Evolutionary conservation across 768 basidiomycete genomes (phyloP).

Genomic region (Amanita rimosa): DNA sequence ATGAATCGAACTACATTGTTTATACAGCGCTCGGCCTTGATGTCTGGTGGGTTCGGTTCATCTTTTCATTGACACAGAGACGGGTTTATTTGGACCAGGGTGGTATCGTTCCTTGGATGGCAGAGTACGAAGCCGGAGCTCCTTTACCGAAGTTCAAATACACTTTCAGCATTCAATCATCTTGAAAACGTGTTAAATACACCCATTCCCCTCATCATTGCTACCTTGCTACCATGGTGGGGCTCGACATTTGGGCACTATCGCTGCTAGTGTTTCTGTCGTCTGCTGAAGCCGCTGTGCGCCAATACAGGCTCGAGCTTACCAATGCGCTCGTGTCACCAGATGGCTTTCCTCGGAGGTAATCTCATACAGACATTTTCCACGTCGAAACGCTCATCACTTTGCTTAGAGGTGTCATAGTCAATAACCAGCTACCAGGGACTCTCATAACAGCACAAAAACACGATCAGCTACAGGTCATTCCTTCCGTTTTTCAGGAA

Average conservation of each 20-base stretch:
- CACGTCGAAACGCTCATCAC: background rate
- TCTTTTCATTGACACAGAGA: too few relatives aligned
- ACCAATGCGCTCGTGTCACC: background rate
- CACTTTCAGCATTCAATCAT: too few relatives aligned
- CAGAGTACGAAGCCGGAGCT: too few relatives aligned
- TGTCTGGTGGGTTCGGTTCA: too few relatives aligned
- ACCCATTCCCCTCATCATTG: too few relatives aligned
- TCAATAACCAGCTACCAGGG: constrained; percentile 12
- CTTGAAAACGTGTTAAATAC: too few relatives aligned
- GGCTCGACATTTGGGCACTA: background rate
- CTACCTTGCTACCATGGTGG: background rate
- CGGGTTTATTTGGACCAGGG: too few relatives aligned
- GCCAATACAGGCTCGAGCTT: background rate
- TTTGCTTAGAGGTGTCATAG: background rate
- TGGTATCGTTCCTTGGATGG: too few relatives aligned
- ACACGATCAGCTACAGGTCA: constrained; percentile 8
- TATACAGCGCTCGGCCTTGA: too few relatives aligned
- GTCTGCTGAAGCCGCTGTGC: background rate
- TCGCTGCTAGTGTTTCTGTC: background rate
- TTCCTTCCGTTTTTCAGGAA: background rate
- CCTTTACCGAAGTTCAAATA: too few relatives aligned
- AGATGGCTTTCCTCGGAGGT: background rate
- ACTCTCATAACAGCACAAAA: constrained; percentile 21
- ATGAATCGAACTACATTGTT: too few relatives aligned
- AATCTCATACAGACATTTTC: too few relatives aligned